Evolutionary conservation across 495 filamentous ascomycete species (phyloP).

Genomic region (Aspergillus ostianus): DNA sequence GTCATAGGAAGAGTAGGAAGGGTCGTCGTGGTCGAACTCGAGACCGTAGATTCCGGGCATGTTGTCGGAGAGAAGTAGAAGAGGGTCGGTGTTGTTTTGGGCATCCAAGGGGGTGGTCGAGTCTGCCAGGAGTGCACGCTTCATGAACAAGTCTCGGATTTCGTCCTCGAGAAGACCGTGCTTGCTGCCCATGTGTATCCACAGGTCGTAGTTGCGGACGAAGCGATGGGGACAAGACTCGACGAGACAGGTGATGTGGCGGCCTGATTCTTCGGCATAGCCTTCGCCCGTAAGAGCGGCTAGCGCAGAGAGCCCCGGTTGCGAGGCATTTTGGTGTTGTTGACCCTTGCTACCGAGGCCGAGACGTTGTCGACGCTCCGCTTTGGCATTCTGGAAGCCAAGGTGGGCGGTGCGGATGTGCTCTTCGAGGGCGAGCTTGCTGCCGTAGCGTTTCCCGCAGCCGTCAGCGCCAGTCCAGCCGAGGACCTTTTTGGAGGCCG

Average conservation of each 20-base stretch:
- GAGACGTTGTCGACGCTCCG: conserved; percentile 41
- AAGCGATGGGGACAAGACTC: conserved; percentile 59
- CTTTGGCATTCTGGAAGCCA: conserved; percentile 49
- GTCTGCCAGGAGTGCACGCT: conserved; percentile 38
- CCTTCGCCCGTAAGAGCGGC: conserved; percentile 58
- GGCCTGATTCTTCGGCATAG: conserved; percentile 51
- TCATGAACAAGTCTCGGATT: conserved; percentile 48
- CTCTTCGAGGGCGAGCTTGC: conserved; percentile 73
- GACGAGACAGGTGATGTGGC: conserved; percentile 56
- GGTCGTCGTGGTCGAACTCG: conserved; percentile 33
- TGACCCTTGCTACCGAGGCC: conserved; percentile 27
- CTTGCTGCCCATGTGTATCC: conserved; percentile 58
- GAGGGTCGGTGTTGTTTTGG: background rate
- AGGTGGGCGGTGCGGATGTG: conserved; percentile 78
- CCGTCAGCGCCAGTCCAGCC: conserved; percentile 62
- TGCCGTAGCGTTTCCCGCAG: conserved; percentile 66
- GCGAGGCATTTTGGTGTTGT: conserved; percentile 3
- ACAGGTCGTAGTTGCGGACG: conserved; percentile 63
- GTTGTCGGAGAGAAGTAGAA: conserved; percentile 24
- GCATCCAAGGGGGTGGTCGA: conserved; percentile 8
- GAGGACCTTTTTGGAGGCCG: conserved; percentile 51
- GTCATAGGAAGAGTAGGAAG: conserved; percentile 17
- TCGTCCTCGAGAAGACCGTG: conserved; percentile 51
- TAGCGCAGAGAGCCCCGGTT: conserved; percentile 31
- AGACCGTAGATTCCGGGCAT: conserved; percentile 46